These are phyloP conservation scores for Aspergillus baeticus DNA, from an alignment of 495 filamentous ascomycete genomes.

Conservation along the genomic window DNA sequence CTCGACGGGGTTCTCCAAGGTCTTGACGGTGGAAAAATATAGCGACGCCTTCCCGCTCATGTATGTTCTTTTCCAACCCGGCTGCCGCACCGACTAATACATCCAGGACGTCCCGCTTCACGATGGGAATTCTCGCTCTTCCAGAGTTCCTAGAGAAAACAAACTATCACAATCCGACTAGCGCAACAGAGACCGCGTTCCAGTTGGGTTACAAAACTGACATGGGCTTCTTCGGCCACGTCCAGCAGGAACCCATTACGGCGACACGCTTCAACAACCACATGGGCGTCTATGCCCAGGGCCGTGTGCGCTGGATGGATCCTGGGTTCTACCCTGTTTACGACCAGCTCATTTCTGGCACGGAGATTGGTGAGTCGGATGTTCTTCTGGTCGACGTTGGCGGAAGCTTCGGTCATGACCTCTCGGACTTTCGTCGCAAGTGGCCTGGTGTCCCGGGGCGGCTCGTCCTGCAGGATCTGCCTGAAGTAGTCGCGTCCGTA, in stretches of 20 bases:
- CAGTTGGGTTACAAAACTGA: conserved; percentile 1
- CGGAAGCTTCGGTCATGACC: conserved; percentile 46
- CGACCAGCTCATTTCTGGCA: conserved; percentile 20
- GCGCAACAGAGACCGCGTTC: neutral
- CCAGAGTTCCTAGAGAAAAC: conserved; percentile 3
- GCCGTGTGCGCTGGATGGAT: conserved; percentile 24
- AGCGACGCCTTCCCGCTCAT: conserved; percentile 18
- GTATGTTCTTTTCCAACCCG: no score
- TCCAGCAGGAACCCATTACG: neutral
- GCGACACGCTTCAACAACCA: conserved; percentile 22
- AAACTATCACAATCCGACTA: conserved; percentile 4
- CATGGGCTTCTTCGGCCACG: conserved; percentile 1
- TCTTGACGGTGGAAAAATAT: conserved; percentile 27
- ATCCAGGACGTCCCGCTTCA: neutral
- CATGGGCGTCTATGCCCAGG: conserved; percentile 21
- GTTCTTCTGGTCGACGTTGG: conserved; percentile 51
- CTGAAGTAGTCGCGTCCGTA: conserved; percentile 9
- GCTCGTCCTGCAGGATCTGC: conserved; percentile 25
- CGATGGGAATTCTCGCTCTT: conserved; percentile 4
- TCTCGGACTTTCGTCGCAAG: conserved; percentile 33
- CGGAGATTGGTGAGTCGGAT: conserved; percentile 11
- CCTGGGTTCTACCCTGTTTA: conserved; percentile 25
- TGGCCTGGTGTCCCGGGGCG: conserved; percentile 19
- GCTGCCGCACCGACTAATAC: neutral
- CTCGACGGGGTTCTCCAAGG: conserved; percentile 34